Conservation (phyloP, 164 flowering plant genomes). For the Santalum album region DNA sequence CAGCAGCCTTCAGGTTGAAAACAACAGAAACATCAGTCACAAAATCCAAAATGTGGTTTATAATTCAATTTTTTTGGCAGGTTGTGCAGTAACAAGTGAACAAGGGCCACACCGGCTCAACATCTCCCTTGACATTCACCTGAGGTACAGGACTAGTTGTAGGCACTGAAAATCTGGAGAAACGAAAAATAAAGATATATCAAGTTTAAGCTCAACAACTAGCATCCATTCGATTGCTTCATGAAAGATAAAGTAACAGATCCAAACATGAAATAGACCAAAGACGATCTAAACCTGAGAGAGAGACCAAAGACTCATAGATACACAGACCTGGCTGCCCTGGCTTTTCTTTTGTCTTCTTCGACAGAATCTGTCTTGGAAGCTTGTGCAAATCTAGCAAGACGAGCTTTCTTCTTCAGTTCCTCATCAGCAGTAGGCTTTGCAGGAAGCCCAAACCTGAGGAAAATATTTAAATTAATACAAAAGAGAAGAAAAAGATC, state of each 20-base stretch:
- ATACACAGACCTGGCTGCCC: background rate
- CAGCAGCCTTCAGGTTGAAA: background rate
- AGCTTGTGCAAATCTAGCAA: conserved; percentile 14
- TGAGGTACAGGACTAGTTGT: background rate
- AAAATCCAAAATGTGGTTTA: background rate
- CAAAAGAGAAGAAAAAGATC: background rate
- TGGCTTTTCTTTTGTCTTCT: background rate
- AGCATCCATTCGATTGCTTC: no score
- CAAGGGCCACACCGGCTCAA: background rate
- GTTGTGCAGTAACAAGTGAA: background rate
- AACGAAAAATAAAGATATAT: background rate
- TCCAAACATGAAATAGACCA: no score
- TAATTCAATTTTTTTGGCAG: no score
- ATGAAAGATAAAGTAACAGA: no score
- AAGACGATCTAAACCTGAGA: no score
- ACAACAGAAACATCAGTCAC: background rate
- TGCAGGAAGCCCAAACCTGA: conserved; percentile 63
- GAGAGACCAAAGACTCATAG: no score
- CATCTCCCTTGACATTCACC: background rate
- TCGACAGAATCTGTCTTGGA: background rate
- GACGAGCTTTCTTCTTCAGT: conserved; percentile 82
- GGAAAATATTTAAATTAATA: conserved; percentile 3
- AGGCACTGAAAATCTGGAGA: background rate
- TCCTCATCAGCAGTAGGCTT: conserved; percentile 40
- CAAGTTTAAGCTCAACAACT: background rate